A percentile compares a stretch with the other conserved stretches of the same genome.
Evolutionary conservation across 257 asterid species (phyloP).

Genomic region (Gardenia jasminoides): DNA sequence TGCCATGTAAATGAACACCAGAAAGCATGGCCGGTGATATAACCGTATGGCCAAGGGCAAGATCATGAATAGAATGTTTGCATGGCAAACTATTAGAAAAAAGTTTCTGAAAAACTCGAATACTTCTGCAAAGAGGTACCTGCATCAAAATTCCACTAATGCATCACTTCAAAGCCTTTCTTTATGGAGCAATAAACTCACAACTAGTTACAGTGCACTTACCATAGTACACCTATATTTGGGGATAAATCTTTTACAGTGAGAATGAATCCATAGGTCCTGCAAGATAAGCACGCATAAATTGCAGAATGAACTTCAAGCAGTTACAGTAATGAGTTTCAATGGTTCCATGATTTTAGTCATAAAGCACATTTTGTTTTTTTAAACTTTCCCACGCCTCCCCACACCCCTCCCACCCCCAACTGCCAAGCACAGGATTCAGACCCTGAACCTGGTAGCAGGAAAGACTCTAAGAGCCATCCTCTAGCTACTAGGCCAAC

Average conservation of each 20-base stretch:
- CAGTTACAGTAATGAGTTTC: background rate
- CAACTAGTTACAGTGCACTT: constrained; percentile 25
- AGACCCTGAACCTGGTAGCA: too few species aligned
- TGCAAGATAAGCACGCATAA: constrained; percentile 32
- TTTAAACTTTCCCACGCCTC: too few species aligned
- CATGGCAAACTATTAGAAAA: constrained; percentile 90
- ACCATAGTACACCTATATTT: constrained; percentile 94
- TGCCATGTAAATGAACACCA: constrained; percentile 86
- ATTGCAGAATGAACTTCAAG: background rate
- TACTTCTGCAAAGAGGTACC: constrained; percentile 99
- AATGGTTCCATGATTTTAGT: background rate
- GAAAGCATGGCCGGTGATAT: constrained; percentile 83
- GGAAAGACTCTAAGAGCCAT: too few species aligned
- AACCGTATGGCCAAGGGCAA: constrained; percentile 89
- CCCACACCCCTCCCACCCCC: too few species aligned
- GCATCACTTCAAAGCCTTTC: constrained; percentile 20
- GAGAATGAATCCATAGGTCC: constrained; percentile 93
- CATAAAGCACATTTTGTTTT: background rate
- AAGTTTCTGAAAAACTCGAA: constrained; percentile 92
- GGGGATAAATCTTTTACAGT: constrained; percentile 89
- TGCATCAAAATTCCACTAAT: constrained; percentile 37
- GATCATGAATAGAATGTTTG: constrained; percentile 84
- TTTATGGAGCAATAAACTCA: constrained; percentile 7
- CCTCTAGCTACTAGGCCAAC: too few species aligned
- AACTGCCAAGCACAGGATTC: too few species aligned